These are phyloP conservation scores for Ophidiomyces ophidiicola DNA, from an alignment of 2,329 filamentous ascomycete genomes.

Conservation along the genomic window DNA sequence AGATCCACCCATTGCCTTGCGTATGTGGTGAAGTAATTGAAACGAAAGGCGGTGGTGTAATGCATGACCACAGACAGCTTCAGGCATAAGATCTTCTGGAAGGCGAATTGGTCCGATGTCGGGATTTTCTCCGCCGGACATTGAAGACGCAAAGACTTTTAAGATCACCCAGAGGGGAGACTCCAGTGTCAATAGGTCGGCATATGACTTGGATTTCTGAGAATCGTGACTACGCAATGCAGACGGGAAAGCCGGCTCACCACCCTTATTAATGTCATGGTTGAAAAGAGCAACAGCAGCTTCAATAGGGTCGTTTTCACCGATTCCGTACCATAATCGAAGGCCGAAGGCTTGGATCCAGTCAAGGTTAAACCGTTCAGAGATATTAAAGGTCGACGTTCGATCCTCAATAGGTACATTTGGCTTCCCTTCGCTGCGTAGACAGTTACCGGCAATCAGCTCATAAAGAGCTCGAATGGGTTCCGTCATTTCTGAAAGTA, in stretches of 20 bases:
- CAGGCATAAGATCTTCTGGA: constrained; percentile 60
- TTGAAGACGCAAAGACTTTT: constrained; percentile 55
- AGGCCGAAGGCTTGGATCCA: constrained; percentile 92
- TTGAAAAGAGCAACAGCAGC: constrained; percentile 61
- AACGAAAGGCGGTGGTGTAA: constrained; percentile 68
- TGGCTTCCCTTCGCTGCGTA: constrained; percentile 61
- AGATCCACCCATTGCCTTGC: constrained; percentile 34
- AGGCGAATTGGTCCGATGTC: constrained; percentile 34
- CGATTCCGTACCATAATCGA: constrained; percentile 75
- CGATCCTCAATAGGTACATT: constrained; percentile 68
- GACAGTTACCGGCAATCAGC: constrained; percentile 76
- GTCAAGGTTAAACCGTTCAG: constrained; percentile 70
- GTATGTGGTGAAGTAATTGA: constrained; percentile 64
- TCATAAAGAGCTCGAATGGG: constrained; percentile 80
- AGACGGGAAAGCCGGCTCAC: constrained; percentile 56
- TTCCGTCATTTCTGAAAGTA: constrained; percentile 76
- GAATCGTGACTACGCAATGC: constrained; percentile 56
- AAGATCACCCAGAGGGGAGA: constrained; percentile 81
- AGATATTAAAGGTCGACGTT: constrained; percentile 66
- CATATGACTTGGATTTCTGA: constrained; percentile 49
- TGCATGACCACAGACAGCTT: constrained; percentile 62
- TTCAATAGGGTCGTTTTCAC: constrained; percentile 55
- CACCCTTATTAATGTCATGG: constrained; percentile 57
- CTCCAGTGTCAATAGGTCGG: constrained; percentile 43
- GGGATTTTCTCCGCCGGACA: constrained; percentile 24